These are phyloP conservation scores for Xanthoconium separans DNA, from an alignment of 1,284 basidiomycete species.

Conservation along the genomic window DNA sequence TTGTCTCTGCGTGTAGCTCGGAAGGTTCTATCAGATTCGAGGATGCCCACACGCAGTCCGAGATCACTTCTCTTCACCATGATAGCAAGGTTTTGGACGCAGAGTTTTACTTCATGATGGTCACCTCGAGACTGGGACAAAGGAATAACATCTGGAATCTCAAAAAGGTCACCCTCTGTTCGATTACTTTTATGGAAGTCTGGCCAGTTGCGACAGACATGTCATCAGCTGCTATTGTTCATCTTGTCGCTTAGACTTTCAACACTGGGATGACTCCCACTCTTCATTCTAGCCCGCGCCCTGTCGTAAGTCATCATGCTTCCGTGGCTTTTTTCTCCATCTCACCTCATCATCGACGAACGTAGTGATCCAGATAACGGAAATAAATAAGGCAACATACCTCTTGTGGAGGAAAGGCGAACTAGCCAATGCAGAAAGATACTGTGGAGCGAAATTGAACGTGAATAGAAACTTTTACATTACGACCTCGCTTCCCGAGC, in stretches of 20 bases:
- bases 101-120: constrained; percentile 17
- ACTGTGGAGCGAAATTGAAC: constrained; percentile 16
- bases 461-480: neutral
- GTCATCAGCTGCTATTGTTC: neutral
- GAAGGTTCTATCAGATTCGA: constrained; percentile 16
- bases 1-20: constrained; percentile 20
- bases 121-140: constrained; percentile 3
- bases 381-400: constrained; percentile 15
- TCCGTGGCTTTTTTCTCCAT: neutral
- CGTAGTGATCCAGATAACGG: constrained; percentile 9
- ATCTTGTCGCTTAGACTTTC: constrained; percentile 10
- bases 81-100: constrained; percentile 10
- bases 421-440: constrained; percentile 13
- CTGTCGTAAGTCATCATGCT: constrained; percentile 9
- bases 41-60: constrained; percentile 8
- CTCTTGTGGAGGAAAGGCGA: constrained; percentile 9
- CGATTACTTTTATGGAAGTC: constrained; percentile 15
- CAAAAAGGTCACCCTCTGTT: neutral
- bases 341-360: constrained; percentile 1
- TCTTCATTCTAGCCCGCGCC: neutral
- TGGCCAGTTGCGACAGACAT: neutral
- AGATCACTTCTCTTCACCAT: constrained; percentile 12
- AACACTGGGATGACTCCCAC: neutral
- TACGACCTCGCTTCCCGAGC: neutral
- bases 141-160: constrained; percentile 20